A percentile compares a stretch with the other conserved stretches of the same genome.
These are phyloP conservation scores for Nicotiana obtusifolia DNA, from an alignment of 257 asterid species.

Conservation along the genomic window DNA sequence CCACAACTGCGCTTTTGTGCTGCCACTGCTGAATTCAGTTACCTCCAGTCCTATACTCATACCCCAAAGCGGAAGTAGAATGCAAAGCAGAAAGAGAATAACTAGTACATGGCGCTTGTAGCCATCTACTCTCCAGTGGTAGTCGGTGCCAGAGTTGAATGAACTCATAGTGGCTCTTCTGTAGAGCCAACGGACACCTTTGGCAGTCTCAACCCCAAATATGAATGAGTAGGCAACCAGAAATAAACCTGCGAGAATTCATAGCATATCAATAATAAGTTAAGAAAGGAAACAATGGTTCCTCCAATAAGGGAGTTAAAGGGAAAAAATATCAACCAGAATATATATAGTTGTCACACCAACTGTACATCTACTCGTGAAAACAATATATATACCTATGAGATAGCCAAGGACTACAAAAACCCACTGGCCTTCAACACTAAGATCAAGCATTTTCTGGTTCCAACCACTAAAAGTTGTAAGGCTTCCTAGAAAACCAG, in stretches of 20 bases:
- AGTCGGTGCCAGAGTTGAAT: not conserved
- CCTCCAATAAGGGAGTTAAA: not conserved
- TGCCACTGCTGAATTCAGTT: conserved; percentile 39
- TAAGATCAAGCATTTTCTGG: conserved; percentile 82
- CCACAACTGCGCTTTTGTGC: conserved; percentile 49
- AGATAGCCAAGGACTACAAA: conserved; percentile 62
- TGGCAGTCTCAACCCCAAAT: conserved; percentile 70
- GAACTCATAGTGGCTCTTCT: conserved; percentile 10
- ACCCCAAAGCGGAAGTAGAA: conserved; percentile 51
- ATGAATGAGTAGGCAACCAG: conserved; percentile 61
- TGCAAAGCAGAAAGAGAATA: conserved; percentile 31
- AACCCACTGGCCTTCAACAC: conserved; percentile 61
- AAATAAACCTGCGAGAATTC: conserved; percentile 48
- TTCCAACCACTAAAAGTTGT: conserved; percentile 99
- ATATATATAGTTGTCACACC: not conserved
- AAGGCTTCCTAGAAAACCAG: conserved; percentile 92
- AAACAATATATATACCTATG: conserved; percentile 39
- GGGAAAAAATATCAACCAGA: not conserved
- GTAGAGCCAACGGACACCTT: conserved; percentile 44
- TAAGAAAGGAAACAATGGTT: not conserved
- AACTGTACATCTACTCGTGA: not conserved
- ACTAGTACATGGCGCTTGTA: conserved; percentile 22
- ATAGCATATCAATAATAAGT: not conserved
- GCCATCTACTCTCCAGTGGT: conserved; percentile 21
- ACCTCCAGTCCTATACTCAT: conserved; percentile 32